A percentile compares a stretch with the other conserved stretches of the same genome.
Conservation (phyloP, 129 eudicot genomes). For the Flaveria robusta region DNA sequence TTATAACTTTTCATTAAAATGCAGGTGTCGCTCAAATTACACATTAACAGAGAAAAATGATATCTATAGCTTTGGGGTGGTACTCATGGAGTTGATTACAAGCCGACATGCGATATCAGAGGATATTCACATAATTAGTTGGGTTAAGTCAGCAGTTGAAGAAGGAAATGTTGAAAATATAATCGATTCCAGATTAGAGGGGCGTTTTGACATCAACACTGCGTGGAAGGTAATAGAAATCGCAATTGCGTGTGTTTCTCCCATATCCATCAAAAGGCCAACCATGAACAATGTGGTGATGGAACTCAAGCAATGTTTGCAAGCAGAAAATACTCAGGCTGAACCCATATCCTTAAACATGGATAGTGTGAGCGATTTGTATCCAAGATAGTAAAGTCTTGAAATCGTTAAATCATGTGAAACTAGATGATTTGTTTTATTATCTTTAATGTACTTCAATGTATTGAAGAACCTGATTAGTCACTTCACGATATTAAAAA, state of each 20-base stretch:
- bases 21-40: slow-evolving; percentile 29
- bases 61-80: slow-evolving; percentile 42
- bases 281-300: slow-evolving; percentile 22
- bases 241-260: slow-evolving; percentile 14
- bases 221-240: slow-evolving; percentile 18
- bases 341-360: background rate
- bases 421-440: too few species aligned
- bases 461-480: too few species aligned
- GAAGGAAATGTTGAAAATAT: slow-evolving; percentile 26
- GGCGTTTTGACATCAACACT: background rate
- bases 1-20: background rate
- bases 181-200: slow-evolving; percentile 17
- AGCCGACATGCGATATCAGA: slow-evolving; percentile 24
- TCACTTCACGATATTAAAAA: too few species aligned
- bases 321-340: background rate
- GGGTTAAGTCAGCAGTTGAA: slow-evolving; percentile 17
- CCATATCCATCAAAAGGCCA: background rate
- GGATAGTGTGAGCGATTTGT: background rate
- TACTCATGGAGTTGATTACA: slow-evolving; percentile 30
- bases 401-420: background rate
- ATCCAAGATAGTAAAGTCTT: background rate
- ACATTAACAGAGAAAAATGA: slow-evolving; percentile 40
- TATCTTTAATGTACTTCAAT: too few species aligned
- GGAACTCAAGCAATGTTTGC: slow-evolving; percentile 8
- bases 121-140: background rate